A percentile compares a stretch with the other conserved stretches of the same genome.
Evolutionary conservation across 176 grass and related monocot species (phyloP).

Genomic region (Cymbopogon citratus): DNA sequence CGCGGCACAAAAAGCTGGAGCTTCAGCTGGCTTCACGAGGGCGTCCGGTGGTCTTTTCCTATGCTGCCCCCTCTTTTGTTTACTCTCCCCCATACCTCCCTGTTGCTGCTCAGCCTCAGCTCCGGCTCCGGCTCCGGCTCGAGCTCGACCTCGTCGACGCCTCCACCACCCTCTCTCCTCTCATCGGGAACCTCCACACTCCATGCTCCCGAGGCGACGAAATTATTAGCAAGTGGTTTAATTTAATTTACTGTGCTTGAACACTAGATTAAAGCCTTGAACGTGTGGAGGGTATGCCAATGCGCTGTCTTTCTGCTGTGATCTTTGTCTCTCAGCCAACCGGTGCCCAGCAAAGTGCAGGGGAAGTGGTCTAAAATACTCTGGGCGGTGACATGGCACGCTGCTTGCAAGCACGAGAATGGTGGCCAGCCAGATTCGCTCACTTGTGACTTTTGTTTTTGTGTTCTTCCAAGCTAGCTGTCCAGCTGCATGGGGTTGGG

Average conservation of each 20-base stretch:
- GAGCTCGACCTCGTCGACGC: not conserved
- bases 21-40: constrained; percentile 16
- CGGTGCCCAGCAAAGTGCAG: not conserved
- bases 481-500: not conserved
- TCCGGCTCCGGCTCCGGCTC: too few species aligned
- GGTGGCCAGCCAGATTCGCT: constrained; percentile 25
- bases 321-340: not conserved
- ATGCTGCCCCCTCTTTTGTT: constrained; percentile 36
- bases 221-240: not conserved
- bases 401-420: constrained; percentile 16
- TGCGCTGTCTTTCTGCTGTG: constrained; percentile 9
- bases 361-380: not conserved
- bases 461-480: not conserved
- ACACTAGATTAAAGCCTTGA: not conserved
- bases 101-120: not conserved
- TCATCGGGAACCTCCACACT: not conserved
- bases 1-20: not conserved
- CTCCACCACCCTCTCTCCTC: not conserved
- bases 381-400: constrained; percentile 25
- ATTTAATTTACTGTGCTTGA: not conserved
- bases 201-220: not conserved
- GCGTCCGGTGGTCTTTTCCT: constrained; percentile 47
- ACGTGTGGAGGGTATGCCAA: constrained; percentile 9
- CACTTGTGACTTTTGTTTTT: not conserved
- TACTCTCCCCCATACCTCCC: constrained; percentile 15